Conservation (phyloP, 1,284 basidiomycete genomes). For the Marasmius oreades region DNA sequence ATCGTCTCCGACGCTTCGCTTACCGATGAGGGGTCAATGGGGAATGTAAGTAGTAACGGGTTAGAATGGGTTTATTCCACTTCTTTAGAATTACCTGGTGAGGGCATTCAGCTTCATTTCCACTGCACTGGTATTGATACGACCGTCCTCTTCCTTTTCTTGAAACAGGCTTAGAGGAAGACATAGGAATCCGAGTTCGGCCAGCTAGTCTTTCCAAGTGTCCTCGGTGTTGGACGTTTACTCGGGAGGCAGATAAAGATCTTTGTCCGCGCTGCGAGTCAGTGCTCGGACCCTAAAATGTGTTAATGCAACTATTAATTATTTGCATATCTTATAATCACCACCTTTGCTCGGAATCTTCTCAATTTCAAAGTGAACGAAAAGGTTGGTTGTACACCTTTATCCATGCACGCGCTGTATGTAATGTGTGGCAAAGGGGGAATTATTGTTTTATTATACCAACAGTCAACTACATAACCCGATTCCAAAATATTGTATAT, state of each 20-base stretch:
- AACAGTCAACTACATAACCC: too few species aligned
- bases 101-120: slow-evolving; percentile 9
- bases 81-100: slow-evolving; percentile 42
- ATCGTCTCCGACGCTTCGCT: slow-evolving; percentile 70
- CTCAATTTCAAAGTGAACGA: too few species aligned
- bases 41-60: slow-evolving; percentile 25
- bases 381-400: too few species aligned
- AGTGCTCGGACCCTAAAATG: slow-evolving; percentile 20
- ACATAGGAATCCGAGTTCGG: slow-evolving; percentile 44
- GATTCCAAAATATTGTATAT: too few species aligned
- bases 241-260: slow-evolving; percentile 38
- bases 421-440: too few species aligned
- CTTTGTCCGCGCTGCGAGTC: slow-evolving; percentile 61
- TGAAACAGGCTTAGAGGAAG: slow-evolving; percentile 29
- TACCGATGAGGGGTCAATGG: slow-evolving; percentile 37
- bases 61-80: slow-evolving; percentile 47
- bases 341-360: too few species aligned
- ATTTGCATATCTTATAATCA: too few species aligned
- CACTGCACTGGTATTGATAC: slow-evolving; percentile 3
- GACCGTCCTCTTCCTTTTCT: slow-evolving; percentile 3
- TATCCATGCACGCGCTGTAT: too few species aligned
- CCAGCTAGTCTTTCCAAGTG: slow-evolving; percentile 62
- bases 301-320: too few species aligned
- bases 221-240: slow-evolving; percentile 78
- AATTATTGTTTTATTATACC: too few species aligned